Base-by-base conservation (phyloP, 176 grass and related monocot genomes). In the Alopecurus myosuroides region DNA sequence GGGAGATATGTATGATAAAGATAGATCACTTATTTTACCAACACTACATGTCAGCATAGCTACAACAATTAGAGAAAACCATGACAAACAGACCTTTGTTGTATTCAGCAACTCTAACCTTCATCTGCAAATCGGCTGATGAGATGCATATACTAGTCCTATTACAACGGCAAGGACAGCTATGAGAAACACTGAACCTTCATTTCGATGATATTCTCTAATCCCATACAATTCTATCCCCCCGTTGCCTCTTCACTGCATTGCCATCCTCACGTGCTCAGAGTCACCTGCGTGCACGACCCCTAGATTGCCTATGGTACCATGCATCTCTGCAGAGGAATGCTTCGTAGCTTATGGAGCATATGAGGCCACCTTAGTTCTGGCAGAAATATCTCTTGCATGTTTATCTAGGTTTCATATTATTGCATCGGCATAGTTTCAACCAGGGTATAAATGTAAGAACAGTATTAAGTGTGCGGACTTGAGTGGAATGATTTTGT, bases 401-500 rank as follows among this genome's bases (percentile, higher is more conserved):
- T 13, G 1, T 56, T 34, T 41, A 64, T 62, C 19, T 25, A 52
- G 74, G 19, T 48, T 46, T 40, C 41, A 9, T 53, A 70, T 82
- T 29, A 36, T 23, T 61, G 28, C 12, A 34, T 53, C 15, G 36
- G 55, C 49, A 56, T 56, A 69, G 13, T 56, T 29, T 77, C 48
- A 69, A 68, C 40, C 19, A 74, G 19, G 36, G 70, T 81, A 33
- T 39, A 76, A 9, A 52, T 66, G 53, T 15, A 58, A 82, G 36
- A 61, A 39, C 11, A 89, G 35, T 80, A 20, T 58, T 56, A 74
- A 50, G 12, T 53, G 5, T 74, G 36, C 7, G 13, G 20, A 62
- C 36, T 83, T 83, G 50, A 82, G 39, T 79, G 14, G 25, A 60
- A 79, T 79, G 7, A 34, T 36, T 79, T 84, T 61, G 18, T 5